Conservation (phyloP, 1,284 basidiomycete genomes). For the Cryptococcus sp. region DNA sequence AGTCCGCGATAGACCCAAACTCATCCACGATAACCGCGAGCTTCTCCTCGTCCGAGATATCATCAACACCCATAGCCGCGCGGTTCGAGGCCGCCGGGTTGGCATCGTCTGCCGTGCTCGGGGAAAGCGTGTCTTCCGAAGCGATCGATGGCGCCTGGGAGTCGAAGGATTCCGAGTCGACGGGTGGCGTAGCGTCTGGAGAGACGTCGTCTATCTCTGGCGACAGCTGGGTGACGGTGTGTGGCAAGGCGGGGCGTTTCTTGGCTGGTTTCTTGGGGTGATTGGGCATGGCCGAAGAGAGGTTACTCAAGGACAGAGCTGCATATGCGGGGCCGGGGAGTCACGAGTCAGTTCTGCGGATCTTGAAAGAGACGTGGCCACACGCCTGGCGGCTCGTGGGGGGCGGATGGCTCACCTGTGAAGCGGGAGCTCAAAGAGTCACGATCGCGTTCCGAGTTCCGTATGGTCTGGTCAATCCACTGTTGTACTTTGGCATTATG, state of each 20-base stretch:
- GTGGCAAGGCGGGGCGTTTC: conserved; percentile 6
- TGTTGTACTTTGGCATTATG: conserved; percentile 7
- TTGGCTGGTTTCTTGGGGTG: neutral
- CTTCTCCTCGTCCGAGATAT: conserved; percentile 41
- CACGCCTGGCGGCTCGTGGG: too few species aligned
- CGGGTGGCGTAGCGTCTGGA: too few species aligned
- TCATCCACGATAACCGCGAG: conserved; percentile 44
- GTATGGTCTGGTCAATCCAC: conserved; percentile 23
- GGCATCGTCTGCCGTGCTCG: neutral
- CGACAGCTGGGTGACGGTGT: neutral
- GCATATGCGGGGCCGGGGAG: neutral
- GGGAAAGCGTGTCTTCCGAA: neutral
- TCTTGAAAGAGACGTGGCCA: neutral
- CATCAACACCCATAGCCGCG: conserved; percentile 9
- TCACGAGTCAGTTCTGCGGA: neutral
- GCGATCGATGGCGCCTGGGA: neutral
- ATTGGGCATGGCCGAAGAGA: conserved; percentile 8
- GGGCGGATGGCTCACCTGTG: conserved; percentile 19
- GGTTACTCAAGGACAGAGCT: conserved; percentile 31
- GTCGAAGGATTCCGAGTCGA: neutral
- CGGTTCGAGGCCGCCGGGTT: neutral
- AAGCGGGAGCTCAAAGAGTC: conserved; percentile 23
- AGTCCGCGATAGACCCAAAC: conserved; percentile 45
- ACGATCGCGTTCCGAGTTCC: conserved; percentile 11
- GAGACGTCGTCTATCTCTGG: conserved; percentile 5